Percentiles rank a stretch among this genome's conserved stretches.
Conservation (phyloP, 1,284 basidiomycete species). For the Meripilus lineatus region DNA sequence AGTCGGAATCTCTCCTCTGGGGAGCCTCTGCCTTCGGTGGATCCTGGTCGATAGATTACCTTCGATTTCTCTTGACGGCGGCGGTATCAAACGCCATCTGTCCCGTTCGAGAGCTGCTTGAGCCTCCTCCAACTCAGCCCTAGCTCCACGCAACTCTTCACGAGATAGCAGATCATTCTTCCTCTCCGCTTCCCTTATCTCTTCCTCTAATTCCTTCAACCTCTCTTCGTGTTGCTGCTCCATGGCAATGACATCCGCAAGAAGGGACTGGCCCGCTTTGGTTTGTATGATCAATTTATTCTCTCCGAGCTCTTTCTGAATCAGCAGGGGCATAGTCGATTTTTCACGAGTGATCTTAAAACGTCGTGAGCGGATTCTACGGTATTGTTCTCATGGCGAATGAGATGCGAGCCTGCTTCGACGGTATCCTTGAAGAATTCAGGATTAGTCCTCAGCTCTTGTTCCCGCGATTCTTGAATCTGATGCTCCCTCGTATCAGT, state of each 20-base stretch:
- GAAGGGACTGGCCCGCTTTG: conserved; percentile 4
- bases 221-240: conserved; percentile 4
- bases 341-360: conserved; percentile 3
- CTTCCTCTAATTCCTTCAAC: conserved; percentile 3
- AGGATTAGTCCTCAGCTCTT: conserved; percentile 1
- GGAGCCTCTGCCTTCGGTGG: conserved; percentile 2
- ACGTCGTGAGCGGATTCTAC: conserved; percentile 8
- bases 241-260: conserved; percentile 1
- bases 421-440: conserved; percentile 7
- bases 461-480: not conserved
- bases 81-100: no score
- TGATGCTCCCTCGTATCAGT: conserved; percentile 29
- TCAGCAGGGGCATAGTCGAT: conserved; percentile 4
- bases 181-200: not conserved
- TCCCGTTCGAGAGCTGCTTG: conserved; percentile 1
- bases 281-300: conserved; percentile 7
- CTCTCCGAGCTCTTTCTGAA: conserved; percentile 13
- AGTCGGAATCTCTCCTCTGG: not conserved
- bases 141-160: conserved; percentile 2
- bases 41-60: no score
- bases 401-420: conserved; percentile 11
- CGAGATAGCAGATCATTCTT: not conserved
- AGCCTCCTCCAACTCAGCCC: not conserved
- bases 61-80: no score
- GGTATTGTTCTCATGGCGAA: conserved; percentile 10